Evolutionary conservation across 2,329 filamentous ascomycete genomes (phyloP), one percentile per base, ranked within the genome.

Genomic region (Ophiostoma montium): DNA sequence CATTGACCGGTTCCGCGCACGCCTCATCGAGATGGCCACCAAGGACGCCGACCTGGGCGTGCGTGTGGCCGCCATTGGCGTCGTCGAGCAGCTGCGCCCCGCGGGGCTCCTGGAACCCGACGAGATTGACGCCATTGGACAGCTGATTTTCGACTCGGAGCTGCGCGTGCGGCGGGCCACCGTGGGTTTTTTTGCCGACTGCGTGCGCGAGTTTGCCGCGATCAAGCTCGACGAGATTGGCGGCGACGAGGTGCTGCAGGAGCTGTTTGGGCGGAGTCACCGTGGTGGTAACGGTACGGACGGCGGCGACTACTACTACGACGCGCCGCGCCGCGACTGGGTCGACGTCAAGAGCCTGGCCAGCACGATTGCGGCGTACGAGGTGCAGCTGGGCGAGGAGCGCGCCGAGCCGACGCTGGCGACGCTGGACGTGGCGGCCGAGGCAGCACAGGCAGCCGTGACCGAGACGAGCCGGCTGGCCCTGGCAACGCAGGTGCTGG

Each of bases 21-120:
- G 92, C 27, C 71, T 98, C 35, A 83, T 96, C 23, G 92, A 98
- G 66, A 95, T 98, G 70, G 89, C 89, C 1, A 86, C 84, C 7
- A 78, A 80, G 53, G 92, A 98, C 63, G 76, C 83, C 0, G 92
- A 98, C 57, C 70, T 84, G 13, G 75, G 74, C 47, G 87, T 96
- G 30, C 81, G 92, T 33, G 83, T 87, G 8, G 75, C 80, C 7
- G 83, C 86, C 9, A 84, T 98, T 44, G 78, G 86, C 48, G 75
- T 95, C 36, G 78, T 95, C 16, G 86, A 94, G 56, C 74, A 82
- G 21, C 74, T 98, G 50, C 81, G 90, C 49, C 80, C 87, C 54
- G 84, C 82, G 6, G 90, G 88, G 21, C 78, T 95, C 63, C 74
- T 98, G 2, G 89, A 96, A 57, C 89, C 90, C 0, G 79, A 85